Base-by-base conservation (phyloP, 805 yeast species). In the Hanseniaspora hatyaiensis region DNA sequence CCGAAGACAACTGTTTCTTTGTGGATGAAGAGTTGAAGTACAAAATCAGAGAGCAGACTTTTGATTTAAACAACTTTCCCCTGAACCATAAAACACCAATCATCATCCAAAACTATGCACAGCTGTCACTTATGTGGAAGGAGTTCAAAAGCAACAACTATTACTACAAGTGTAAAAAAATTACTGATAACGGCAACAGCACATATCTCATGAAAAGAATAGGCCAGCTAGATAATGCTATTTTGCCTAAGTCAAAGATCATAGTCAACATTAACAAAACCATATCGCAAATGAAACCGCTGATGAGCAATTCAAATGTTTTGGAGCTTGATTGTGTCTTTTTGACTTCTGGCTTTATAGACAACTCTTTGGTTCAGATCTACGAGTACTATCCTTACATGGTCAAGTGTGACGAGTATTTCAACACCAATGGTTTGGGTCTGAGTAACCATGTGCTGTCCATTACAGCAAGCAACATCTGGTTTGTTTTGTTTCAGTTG, bases 311-410 rank as follows among this genome's bases (percentile, higher is more conserved):
- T 52, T 72, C 85, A 2, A 79, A 80, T 55, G 66, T 85, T 19
- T 83, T 82, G 1, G 70, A 73, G 34, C 65, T 86, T 5, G 72
- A 75, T 36, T 96, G 88, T 59, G 86, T 92, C 6, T 89, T 92
- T 61, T 80, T 95, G 1, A 78, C 89, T 5, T 74, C 86, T 49
- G 81, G 86, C 4, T 92, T 92, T 66, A 89, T 85, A 37, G 92
- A 83, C 55, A 70, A 72, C 40, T 78, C 92, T 1, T 69, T 92
- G 49, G 72, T 86, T 34, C 67, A 87, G 37, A 80, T 83, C 4
- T 85, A 86, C 63, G 96, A 89, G 58, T 92, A 77, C 61, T 83
- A 73, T 61, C 96, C 98, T 20, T 68, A 77, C 51, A 73, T 94
- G 1, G 67, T 67, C 48, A 82, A 94, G 1, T 65, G 89, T 40